Evolutionary conservation across 441 rosid genomes (phyloP).

Genomic region (Capsella rubella): DNA sequence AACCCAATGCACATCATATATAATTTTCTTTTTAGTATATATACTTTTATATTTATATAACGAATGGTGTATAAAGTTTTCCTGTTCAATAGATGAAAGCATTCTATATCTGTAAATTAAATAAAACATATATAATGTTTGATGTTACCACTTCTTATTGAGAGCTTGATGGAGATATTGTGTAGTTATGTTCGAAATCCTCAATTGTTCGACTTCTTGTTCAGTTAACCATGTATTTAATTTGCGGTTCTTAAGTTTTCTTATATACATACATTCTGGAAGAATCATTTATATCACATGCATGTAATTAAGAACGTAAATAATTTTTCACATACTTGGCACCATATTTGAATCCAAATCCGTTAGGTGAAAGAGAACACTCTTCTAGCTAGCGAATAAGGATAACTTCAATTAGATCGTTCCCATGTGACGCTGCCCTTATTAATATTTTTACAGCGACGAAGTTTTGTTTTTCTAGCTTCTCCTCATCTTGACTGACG

Average conservation of each 20-base stretch:
- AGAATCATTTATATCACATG: background rate
- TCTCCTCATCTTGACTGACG: conserved; percentile 35
- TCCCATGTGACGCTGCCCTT: conserved; percentile 29
- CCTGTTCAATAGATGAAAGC: background rate
- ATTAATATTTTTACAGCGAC: background rate
- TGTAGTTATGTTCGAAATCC: too few relatives aligned
- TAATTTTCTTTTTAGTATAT: background rate
- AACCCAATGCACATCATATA: conserved; percentile 20
- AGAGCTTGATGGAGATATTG: too few relatives aligned
- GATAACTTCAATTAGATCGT: background rate
- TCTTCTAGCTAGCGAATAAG: conserved; percentile 13
- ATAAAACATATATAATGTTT: too few relatives aligned
- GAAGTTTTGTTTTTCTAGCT: background rate
- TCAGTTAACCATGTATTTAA: background rate
- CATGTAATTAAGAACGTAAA: background rate
- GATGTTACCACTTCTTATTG: background rate
- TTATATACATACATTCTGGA: background rate
- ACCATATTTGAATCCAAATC: conserved; percentile 7
- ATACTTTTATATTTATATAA: background rate
- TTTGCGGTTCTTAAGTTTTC: background rate
- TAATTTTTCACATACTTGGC: background rate
- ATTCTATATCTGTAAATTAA: too few relatives aligned
- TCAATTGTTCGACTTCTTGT: too few relatives aligned
- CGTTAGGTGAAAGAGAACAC: conserved; percentile 20
- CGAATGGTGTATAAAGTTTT: conserved; percentile 8